Evolutionary conservation across 2,329 filamentous ascomycete species (phyloP).

Genomic region (Exserohilum turcica): DNA sequence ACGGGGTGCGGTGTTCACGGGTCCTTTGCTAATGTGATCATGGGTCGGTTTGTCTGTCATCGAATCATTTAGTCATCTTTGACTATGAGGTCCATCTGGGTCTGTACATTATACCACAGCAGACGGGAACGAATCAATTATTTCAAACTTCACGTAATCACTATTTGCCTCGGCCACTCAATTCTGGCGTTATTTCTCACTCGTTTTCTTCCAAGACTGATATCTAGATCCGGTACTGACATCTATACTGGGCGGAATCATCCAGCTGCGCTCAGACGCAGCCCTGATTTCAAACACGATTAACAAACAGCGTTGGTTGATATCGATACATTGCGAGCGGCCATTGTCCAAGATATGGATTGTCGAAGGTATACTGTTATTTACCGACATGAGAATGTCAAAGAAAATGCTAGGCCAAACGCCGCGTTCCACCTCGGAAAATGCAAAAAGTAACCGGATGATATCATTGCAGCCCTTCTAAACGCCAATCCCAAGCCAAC

Average conservation of each 20-base stretch:
- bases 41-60: constrained; percentile 54
- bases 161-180: not conserved
- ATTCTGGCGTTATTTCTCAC: too few species aligned
- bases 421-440: constrained; percentile 9
- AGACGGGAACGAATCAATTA: constrained; percentile 50
- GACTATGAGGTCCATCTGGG: constrained; percentile 47
- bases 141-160: constrained; percentile 42
- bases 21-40: constrained; percentile 58
- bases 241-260: too few species aligned
- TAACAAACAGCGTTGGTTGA: not conserved
- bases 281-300: too few species aligned
- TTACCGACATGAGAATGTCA: not conserved
- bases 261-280: too few species aligned
- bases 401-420: constrained; percentile 9
- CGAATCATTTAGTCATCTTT: constrained; percentile 46
- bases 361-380: not conserved
- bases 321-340: too few species aligned
- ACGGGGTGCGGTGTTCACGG: constrained; percentile 51
- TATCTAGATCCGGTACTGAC: too few species aligned
- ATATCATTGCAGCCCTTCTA: constrained; percentile 1
- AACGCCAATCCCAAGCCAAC: constrained; percentile 4
- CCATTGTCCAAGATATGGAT: too few species aligned
- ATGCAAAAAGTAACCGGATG: constrained; percentile 14
- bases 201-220: too few species aligned
- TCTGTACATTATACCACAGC: constrained; percentile 51